phyloP scores from a whole-genome alignment of 176 grass and related monocot genomes.

The Bothriochloa decipiens region DNA sequence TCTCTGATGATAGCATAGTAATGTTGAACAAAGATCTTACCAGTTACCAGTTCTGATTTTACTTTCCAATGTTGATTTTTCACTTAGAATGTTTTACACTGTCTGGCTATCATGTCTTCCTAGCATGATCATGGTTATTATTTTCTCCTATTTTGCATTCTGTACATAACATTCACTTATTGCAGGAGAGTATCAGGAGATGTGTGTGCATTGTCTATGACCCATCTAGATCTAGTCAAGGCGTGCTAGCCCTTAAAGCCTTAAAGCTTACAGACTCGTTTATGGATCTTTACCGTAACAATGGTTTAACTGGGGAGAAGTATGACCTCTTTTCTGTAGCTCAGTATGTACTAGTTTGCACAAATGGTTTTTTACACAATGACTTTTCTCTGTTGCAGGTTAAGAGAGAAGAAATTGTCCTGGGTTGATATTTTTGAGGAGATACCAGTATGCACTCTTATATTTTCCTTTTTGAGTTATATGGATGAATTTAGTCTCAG shows the following conservation, averaged over 20 bases:
- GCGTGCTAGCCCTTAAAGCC: slow-evolving; percentile 96
- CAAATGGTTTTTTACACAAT: slow-evolving; percentile 15
- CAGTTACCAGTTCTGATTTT: background rate
- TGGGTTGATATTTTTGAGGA: slow-evolving; percentile 99
- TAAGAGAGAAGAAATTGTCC: slow-evolving; percentile 98
- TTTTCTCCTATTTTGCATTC: background rate
- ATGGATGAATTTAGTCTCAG: slow-evolving; percentile 16
- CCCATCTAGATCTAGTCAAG: slow-evolving; percentile 92
- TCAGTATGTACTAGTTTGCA: background rate
- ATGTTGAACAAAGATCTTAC: background rate
- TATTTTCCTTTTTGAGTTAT: slow-evolving; percentile 11
- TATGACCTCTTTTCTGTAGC: slow-evolving; percentile 45
- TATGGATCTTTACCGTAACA: slow-evolving; percentile 93
- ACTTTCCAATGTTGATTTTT: background rate
- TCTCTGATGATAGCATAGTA: slow-evolving; percentile 13
- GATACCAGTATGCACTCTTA: slow-evolving; percentile 67
- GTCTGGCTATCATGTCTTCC: slow-evolving; percentile 20
- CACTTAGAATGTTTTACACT: slow-evolving; percentile 7
- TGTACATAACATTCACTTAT: slow-evolving; percentile 27
- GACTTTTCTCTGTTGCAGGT: slow-evolving; percentile 49
- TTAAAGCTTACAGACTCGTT: slow-evolving; percentile 94
- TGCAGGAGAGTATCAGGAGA: slow-evolving; percentile 90
- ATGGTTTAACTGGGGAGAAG: slow-evolving; percentile 96
- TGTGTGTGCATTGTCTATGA: slow-evolving; percentile 98
- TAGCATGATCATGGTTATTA: background rate